These are phyloP conservation scores for Omphalotus olearius DNA, from an alignment of 1,284 basidiomycete species.

Conservation along the genomic window DNA sequence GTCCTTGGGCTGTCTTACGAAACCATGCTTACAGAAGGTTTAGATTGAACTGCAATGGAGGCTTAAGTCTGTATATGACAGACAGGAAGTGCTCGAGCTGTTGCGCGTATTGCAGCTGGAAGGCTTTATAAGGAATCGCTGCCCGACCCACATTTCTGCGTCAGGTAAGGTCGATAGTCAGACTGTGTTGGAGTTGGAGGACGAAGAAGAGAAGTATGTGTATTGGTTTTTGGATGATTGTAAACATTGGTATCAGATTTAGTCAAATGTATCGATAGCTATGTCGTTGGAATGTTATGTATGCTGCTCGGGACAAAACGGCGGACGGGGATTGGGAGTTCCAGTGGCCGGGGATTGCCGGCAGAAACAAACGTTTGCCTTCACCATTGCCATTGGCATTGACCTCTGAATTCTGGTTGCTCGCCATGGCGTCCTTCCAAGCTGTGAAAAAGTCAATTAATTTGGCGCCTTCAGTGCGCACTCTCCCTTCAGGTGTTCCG, in stretches of 20 bases:
- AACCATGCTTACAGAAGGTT: background rate
- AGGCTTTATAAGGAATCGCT: conserved; percentile 38
- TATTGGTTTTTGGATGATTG: conserved; percentile 40
- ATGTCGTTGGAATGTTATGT: too few relatives aligned
- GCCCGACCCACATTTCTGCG: conserved; percentile 11
- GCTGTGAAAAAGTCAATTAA: conserved; percentile 78
- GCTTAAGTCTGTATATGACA: conserved; percentile 65
- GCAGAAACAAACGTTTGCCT: background rate
- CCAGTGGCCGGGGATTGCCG: too few relatives aligned
- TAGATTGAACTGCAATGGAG: conserved; percentile 68
- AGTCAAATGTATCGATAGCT: too few relatives aligned
- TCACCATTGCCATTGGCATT: background rate
- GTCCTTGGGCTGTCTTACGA: background rate
- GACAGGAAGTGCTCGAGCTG: conserved; percentile 69
- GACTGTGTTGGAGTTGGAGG: conserved; percentile 34
- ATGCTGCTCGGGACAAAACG: too few relatives aligned
- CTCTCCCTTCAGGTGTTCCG: conserved; percentile 73
- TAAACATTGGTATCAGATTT: conserved; percentile 37
- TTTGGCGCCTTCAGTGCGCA: conserved; percentile 77
- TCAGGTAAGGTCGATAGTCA: conserved; percentile 19
- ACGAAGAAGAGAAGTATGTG: conserved; percentile 44
- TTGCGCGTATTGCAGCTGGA: conserved; percentile 51
- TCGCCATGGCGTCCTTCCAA: conserved; percentile 28
- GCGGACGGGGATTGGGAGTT: too few relatives aligned
- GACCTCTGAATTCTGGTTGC: background rate